Evolutionary conservation across 441 rosid genomes (phyloP).

Genomic region (Francoa sonchifolia): DNA sequence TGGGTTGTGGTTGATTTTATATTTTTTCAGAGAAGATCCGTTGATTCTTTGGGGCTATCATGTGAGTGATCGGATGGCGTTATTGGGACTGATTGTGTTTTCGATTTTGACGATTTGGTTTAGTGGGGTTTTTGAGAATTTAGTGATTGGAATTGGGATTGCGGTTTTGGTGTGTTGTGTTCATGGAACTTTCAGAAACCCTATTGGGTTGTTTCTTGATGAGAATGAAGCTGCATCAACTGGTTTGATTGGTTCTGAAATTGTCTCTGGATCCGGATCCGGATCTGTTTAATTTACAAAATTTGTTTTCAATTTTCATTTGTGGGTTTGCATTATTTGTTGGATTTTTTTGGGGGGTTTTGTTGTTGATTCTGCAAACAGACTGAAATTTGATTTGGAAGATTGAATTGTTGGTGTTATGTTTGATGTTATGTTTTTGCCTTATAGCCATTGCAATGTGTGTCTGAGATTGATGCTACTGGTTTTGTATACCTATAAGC

Average conservation of each 20-base stretch:
- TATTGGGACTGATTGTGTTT: conserved; percentile 15
- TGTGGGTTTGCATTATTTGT: too few relatives aligned
- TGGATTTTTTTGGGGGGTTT: too few relatives aligned
- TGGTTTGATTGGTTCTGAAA: conserved; percentile 3
- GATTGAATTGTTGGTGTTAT: too few relatives aligned
- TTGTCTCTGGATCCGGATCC: too few relatives aligned
- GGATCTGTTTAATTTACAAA: too few relatives aligned
- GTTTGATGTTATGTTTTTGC: too few relatives aligned
- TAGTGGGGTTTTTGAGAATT: conserved; percentile 16
- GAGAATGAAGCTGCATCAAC: conserved; percentile 9
- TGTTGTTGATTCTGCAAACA: too few relatives aligned
- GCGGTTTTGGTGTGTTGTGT: conserved; percentile 21
- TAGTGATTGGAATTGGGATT: conserved; percentile 18
- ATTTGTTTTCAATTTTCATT: too few relatives aligned
- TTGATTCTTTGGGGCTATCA: conserved; percentile 21
- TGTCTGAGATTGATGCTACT: too few relatives aligned
- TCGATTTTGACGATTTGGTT: conserved; percentile 28
- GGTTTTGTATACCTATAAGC: too few relatives aligned
- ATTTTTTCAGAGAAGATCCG: conserved; percentile 32
- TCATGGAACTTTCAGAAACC: conserved; percentile 24
- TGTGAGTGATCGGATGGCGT: conserved; percentile 19
- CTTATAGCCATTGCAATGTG: too few relatives aligned
- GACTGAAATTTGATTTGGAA: too few relatives aligned
- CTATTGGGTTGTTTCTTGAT: conserved; percentile 23
- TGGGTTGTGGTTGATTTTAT: conserved; percentile 29